Evolutionary conservation across 768 basidiomycete genomes (phyloP).

Genomic region (Symmetrospora coprosmae): DNA sequence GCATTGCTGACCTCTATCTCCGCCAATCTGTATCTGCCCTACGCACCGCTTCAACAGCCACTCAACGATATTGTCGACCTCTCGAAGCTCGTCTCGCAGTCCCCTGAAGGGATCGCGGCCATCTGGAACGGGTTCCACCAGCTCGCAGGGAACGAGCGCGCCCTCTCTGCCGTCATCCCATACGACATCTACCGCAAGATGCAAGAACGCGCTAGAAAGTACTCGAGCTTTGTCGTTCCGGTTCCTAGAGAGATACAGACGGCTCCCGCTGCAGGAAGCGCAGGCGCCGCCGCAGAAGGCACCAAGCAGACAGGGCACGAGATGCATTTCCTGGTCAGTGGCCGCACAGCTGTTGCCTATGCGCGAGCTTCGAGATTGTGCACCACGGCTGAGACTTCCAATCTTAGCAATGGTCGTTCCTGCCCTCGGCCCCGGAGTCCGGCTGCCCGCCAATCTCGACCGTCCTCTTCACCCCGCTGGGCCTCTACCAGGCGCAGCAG

Average conservation of each 20-base stretch:
- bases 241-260: constrained; percentile 50
- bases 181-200: constrained; percentile 58
- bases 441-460: constrained; percentile 47
- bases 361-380: too few species aligned
- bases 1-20: background rate
- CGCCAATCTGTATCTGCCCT: too few species aligned
- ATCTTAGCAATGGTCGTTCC: constrained; percentile 70
- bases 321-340: constrained; percentile 35
- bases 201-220: constrained; percentile 49
- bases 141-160: background rate
- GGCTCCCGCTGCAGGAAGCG: constrained; percentile 45
- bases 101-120: background rate
- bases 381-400: constrained; percentile 39
- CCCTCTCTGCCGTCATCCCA: constrained; percentile 51
- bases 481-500: constrained; percentile 75
- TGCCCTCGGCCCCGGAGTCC: constrained; percentile 41
- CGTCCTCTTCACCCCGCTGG: constrained; percentile 77
- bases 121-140: constrained; percentile 16
- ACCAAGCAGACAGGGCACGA: too few species aligned
- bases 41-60: too few species aligned
- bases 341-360: too few species aligned
- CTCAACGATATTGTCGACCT: constrained; percentile 11
- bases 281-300: too few species aligned
- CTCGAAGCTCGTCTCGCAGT: background rate
- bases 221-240: constrained; percentile 69